Evolutionary conservation across 108 stramenopile species (phyloP).

Genomic region (Nitzschia sp.): DNA sequence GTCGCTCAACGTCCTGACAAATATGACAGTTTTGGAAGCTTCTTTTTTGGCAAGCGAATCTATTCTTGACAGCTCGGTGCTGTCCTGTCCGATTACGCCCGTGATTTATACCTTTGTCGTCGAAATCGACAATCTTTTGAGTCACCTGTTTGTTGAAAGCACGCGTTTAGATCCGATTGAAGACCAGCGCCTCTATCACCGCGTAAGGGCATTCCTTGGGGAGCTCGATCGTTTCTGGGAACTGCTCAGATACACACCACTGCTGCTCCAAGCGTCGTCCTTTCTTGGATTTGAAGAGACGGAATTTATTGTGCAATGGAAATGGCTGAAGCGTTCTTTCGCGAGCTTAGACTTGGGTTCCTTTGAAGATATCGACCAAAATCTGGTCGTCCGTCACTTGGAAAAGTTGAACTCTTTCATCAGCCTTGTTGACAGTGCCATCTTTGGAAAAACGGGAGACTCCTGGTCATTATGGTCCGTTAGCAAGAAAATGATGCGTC

Average conservation of each 20-base stretch:
- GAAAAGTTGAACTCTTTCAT: constrained; percentile 38
- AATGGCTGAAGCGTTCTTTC: constrained; percentile 50
- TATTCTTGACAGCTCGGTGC: constrained; percentile 45
- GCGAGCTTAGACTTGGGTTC: not conserved
- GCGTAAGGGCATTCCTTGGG: constrained; percentile 16
- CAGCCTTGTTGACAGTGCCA: constrained; percentile 45
- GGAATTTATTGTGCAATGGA: constrained; percentile 80
- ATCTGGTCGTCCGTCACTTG: not conserved
- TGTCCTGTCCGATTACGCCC: constrained; percentile 71
- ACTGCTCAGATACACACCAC: constrained; percentile 30
- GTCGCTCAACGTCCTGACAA: not conserved
- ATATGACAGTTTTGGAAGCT: constrained; percentile 55
- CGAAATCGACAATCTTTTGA: constrained; percentile 46
- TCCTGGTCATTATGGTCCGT: constrained; percentile 34
- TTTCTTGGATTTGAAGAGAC: constrained; percentile 50
- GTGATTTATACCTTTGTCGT: constrained; percentile 61
- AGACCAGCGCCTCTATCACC: not conserved
- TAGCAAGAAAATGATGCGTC: constrained; percentile 67
- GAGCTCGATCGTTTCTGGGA: constrained; percentile 73
- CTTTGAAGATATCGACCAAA: not conserved
- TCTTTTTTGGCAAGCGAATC: constrained; percentile 62
- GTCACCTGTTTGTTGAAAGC: constrained; percentile 7
- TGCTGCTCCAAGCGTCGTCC: constrained; percentile 14
- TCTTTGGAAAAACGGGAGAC: constrained; percentile 46
- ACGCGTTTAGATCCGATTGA: not conserved